Percentiles rank a stretch among this genome's conserved stretches.
phyloP scores from a whole-genome alignment of 2,329 filamentous ascomycete species.

The Colletotrichum agaves region DNA sequence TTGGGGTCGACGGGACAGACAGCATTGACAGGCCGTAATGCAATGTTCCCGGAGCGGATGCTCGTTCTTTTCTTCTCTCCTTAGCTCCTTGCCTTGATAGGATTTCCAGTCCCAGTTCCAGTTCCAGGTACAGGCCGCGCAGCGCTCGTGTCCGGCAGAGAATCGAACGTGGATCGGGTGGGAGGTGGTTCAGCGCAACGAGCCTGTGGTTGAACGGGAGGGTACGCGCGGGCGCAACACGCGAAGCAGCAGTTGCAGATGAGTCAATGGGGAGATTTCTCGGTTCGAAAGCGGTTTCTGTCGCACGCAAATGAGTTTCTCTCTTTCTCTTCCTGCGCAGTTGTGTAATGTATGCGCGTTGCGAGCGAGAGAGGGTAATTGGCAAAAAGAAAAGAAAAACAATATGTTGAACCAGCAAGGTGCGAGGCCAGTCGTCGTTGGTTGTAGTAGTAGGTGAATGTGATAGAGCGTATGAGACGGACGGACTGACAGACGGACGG shows the following conservation, averaged over 20 bases:
- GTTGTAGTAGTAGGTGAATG: constrained; percentile 7
- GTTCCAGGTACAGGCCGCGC: constrained; percentile 14
- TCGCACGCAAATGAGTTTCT: constrained; percentile 10
- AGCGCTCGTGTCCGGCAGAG: constrained; percentile 21
- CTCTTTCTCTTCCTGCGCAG: not conserved
- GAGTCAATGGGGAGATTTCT: constrained; percentile 25
- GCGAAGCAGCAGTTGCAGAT: constrained; percentile 33
- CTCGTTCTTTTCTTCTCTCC: constrained; percentile 28
- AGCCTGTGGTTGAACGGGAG: constrained; percentile 7
- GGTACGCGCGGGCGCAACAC: constrained; percentile 32
- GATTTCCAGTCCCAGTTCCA: constrained; percentile 11
- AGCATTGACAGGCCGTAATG: constrained; percentile 35
- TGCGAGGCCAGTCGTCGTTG: constrained; percentile 16
- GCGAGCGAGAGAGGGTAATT: not conserved
- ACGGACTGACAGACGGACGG: constrained; percentile 21
- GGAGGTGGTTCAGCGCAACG: constrained; percentile 33
- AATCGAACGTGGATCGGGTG: constrained; percentile 26
- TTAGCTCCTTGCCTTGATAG: constrained; percentile 20
- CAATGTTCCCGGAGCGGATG: constrained; percentile 30
- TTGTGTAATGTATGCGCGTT: not conserved
- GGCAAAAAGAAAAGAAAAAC: not conserved
- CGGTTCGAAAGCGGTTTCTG: not conserved
- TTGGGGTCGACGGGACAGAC: constrained; percentile 43
- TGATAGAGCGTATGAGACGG: constrained; percentile 25
- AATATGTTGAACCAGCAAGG: constrained; percentile 16